These are phyloP conservation scores for Ophiorrhiza pumila DNA, from an alignment of 257 asterid genomes.

Conservation along the genomic window DNA sequence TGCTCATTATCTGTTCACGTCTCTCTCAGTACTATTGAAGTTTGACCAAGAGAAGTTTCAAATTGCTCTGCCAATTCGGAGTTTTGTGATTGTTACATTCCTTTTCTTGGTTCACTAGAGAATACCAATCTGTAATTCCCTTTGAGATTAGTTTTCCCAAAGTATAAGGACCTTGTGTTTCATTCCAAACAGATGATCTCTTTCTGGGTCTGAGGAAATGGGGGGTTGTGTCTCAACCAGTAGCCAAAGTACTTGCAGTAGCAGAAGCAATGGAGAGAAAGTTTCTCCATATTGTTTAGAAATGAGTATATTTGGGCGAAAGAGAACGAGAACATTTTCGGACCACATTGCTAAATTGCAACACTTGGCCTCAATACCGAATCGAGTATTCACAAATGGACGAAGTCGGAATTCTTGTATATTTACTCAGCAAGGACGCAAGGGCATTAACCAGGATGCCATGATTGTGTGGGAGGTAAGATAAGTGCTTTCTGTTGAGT, in stretches of 20 bases:
- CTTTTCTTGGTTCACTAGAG: constrained; percentile 25
- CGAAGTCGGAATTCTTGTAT: constrained; percentile 76
- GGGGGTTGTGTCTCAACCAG: constrained; percentile 89
- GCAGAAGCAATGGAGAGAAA: constrained; percentile 68
- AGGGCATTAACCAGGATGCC: constrained; percentile 97
- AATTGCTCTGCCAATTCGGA: constrained; percentile 32
- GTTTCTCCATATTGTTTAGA: constrained; percentile 65
- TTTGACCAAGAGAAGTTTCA: constrained; percentile 49
- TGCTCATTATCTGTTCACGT: constrained; percentile 34
- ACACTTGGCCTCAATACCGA: constrained; percentile 71
- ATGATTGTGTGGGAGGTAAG: constrained; percentile 99
- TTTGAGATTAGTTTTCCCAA: constrained; percentile 25
- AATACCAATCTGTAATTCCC: constrained; percentile 20
- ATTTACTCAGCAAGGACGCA: constrained; percentile 97
- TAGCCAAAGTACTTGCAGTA: constrained; percentile 70
- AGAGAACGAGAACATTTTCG: constrained; percentile 65
- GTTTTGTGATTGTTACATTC: constrained; percentile 29
- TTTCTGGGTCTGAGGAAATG: constrained; percentile 58
- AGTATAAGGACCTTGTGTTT: constrained; percentile 25
- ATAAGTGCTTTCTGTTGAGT: constrained; percentile 6
- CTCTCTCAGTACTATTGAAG: constrained; percentile 33
- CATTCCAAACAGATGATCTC: constrained; percentile 39
- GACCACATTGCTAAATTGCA: constrained; percentile 60
- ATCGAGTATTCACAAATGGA: constrained; percentile 75
- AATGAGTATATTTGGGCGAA: constrained; percentile 49